Evolutionary conservation across 108 stramenopile species (phyloP), one percentile per base, ranked within the genome.

Genomic region (Skeletonema tropicum): DNA sequence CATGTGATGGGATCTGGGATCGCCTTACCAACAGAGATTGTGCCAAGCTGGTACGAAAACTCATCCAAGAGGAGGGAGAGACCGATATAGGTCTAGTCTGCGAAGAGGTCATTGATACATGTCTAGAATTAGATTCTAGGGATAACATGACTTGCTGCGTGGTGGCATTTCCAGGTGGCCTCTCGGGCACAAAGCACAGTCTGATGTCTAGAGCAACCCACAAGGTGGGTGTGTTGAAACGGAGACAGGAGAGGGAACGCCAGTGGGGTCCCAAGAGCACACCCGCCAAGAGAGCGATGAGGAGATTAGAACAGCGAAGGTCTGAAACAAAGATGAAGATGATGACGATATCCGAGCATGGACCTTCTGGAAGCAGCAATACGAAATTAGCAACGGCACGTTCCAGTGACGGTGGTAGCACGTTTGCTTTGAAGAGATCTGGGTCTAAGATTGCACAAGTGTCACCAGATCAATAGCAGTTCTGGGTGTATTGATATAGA

Each of bases 1-100:
- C 92, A 7, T 88, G 92, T 41, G 95, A 96, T 74, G 95, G 95
- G 3, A 73, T 96, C 10, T 96, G 93, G 95, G 95, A 96, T 63
- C 84, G 89, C 21, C 64, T 94, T 57, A 70, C 90, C 9, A 77
- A 78, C 60, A 73, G 87, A 48, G 77, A 87, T 48, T 89, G 90
- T 39, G 89, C 90, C 3, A 61, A 84, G 23, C 74, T 92, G 64
- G 89, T 94, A 29, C 60, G 68, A 39, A 63, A 61, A 11, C 78
- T 82, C 21, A 32, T 87, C 35, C 21, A 76, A 31, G 65, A 75
- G 30, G 82, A 90, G 46, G 91, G 91, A 11, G 90, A 92, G 74
- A 71, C 59, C 4, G 88, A 94, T 68, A 48, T 90, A 39, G 88
- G 87, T 2, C 68, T 90, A 68, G 70, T 90, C n/a, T 95, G 94